Evolutionary conservation across 345 rosid genomes (phyloP).

Genomic region (Corymbia maculata): DNA sequence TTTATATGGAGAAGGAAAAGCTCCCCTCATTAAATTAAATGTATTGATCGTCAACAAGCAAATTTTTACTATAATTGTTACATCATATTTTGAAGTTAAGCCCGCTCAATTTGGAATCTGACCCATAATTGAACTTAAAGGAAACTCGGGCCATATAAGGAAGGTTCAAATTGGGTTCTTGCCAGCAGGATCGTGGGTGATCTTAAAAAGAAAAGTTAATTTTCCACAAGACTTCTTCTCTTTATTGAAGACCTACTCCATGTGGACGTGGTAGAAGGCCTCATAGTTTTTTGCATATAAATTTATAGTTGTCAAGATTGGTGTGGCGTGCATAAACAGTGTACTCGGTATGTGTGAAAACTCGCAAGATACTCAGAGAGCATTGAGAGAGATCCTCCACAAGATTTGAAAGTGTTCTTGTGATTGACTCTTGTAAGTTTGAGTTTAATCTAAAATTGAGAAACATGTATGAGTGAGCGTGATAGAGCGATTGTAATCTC

Average conservation of each 20-base stretch:
- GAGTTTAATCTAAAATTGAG: not conserved
- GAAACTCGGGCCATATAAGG: not conserved
- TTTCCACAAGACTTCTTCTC: not conserved
- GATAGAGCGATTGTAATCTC: not conserved
- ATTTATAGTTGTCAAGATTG: not conserved
- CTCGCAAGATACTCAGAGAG: not conserved
- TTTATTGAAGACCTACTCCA: not conserved
- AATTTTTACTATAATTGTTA: not conserved
- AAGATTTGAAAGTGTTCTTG: not conserved
- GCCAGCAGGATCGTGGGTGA: not conserved
- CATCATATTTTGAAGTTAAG: not conserved
- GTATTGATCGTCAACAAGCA: not conserved
- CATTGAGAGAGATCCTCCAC: not conserved
- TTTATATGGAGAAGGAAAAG: not conserved
- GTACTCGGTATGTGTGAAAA: not conserved
- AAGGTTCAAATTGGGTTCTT: not conserved
- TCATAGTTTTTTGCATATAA: not conserved
- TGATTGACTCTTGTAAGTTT: not conserved
- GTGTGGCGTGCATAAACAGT: not conserved
- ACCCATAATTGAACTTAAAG: not conserved
- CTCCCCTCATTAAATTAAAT: not conserved
- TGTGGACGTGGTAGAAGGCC: not conserved
- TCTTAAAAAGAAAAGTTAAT: not conserved
- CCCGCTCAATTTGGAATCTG: not conserved
- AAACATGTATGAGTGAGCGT: not conserved